Evolutionary conservation across 2,329 filamentous ascomycete genomes (phyloP).

Genomic region (Sphaerulina musiva): DNA sequence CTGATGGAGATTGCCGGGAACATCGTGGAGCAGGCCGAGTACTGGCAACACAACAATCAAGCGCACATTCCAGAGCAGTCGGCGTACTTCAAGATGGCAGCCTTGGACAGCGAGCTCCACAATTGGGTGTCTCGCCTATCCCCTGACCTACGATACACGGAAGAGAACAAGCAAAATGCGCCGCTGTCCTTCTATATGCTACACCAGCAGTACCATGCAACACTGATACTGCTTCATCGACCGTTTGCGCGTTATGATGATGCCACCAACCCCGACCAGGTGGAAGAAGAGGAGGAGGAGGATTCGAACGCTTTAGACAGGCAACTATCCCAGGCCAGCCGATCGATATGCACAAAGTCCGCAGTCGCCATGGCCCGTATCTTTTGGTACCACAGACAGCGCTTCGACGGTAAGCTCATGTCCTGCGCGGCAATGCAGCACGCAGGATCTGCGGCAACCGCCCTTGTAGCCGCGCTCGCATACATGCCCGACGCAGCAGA

Average conservation of each 20-base stretch:
- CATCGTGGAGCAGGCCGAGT: slow-evolving; percentile 25
- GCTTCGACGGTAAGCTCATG: slow-evolving; percentile 25
- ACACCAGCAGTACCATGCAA: slow-evolving; percentile 26
- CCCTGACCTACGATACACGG: slow-evolving; percentile 23
- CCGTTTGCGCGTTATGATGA: slow-evolving; percentile 26
- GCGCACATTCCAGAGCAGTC: slow-evolving; percentile 21
- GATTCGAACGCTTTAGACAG: slow-evolving; percentile 23
- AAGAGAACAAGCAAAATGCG: slow-evolving; percentile 21
- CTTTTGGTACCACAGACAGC: slow-evolving; percentile 25
- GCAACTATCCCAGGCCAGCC: slow-evolving; percentile 24
- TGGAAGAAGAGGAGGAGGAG: slow-evolving; percentile 14
- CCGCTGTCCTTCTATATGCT: slow-evolving; percentile 25
- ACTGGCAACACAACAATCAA: slow-evolving; percentile 15
- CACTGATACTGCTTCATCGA: slow-evolving; percentile 24
- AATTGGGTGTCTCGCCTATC: slow-evolving; percentile 23
- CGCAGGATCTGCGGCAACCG: slow-evolving; percentile 23
- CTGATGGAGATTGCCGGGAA: slow-evolving; percentile 28
- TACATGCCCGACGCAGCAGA: slow-evolving; percentile 22
- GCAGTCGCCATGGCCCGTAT: slow-evolving; percentile 23
- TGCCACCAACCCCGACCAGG: slow-evolving; percentile 8
- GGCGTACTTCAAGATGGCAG: slow-evolving; percentile 26
- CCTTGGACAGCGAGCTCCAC: slow-evolving; percentile 23
- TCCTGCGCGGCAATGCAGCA: slow-evolving; percentile 27
- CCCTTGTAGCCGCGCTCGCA: slow-evolving; percentile 25
- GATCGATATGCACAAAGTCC: slow-evolving; percentile 26